Percentiles rank a stretch among this genome's conserved stretches.
Evolutionary conservation across 2,329 filamentous ascomycete genomes (phyloP).

Genomic region (Alternaria sp.): DNA sequence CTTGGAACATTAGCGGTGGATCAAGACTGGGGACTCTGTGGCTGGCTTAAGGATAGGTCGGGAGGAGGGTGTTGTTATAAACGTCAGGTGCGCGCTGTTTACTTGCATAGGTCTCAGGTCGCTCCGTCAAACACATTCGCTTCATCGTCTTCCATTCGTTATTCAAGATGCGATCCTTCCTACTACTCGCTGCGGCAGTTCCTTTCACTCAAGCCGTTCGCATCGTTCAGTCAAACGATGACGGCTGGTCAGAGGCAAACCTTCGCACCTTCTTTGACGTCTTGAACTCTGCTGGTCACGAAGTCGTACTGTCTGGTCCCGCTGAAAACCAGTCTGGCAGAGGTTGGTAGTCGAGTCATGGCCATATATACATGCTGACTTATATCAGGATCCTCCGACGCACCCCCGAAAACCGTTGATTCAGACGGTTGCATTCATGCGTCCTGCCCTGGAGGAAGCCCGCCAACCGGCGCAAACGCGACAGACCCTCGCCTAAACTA

Average conservation of each 20-base stretch:
- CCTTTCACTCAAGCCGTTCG: slow-evolving; percentile 38
- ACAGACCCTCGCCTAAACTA: slow-evolving; percentile 68
- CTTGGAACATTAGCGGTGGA: background rate
- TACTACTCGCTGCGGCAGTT: slow-evolving; percentile 33
- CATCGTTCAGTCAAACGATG: slow-evolving; percentile 70
- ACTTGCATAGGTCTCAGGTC: background rate
- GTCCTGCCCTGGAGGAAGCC: slow-evolving; percentile 65
- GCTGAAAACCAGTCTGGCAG: slow-evolving; percentile 70
- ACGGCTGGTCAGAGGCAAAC: slow-evolving; percentile 76
- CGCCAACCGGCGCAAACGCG: slow-evolving; percentile 63
- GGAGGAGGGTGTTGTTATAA: slow-evolving; percentile 15
- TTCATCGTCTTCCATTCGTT: slow-evolving; percentile 44
- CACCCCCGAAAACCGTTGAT: slow-evolving; percentile 56
- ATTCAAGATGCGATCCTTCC: slow-evolving; percentile 31
- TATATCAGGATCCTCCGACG: slow-evolving; percentile 59
- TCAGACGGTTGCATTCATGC: slow-evolving; percentile 63
- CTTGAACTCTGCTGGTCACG: slow-evolving; percentile 62
- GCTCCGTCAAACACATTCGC: slow-evolving; percentile 3
- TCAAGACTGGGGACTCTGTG: background rate
- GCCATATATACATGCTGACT: slow-evolving; percentile 7
- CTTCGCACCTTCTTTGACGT: slow-evolving; percentile 65
- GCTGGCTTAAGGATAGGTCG: background rate
- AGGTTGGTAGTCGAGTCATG: slow-evolving; percentile 49
- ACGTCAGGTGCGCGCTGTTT: background rate
- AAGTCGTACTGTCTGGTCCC: slow-evolving; percentile 69